Base-by-base conservation (phyloP, 352 stramenopile species). In the Pythium angustatum region DNA sequence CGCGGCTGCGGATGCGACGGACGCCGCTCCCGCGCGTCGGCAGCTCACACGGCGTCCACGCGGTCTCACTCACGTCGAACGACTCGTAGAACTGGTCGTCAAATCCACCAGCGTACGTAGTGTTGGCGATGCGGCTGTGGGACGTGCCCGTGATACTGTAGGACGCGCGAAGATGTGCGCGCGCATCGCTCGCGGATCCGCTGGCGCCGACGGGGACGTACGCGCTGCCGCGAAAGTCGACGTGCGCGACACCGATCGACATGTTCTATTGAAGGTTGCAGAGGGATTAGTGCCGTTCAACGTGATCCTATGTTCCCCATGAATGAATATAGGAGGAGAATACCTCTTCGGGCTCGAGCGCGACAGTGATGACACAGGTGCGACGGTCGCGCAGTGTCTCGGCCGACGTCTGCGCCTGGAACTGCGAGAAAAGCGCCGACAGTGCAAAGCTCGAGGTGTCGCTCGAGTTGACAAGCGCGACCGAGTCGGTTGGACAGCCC, bases 181-280 rank as follows among this genome's bases (percentile, higher is more conserved):
- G 14, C 15, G n/a, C 6, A 24, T 22, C 47, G 17, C 5, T 34
- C 43, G n/a, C 11, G 5, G 34, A 12, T 12, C 50, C 12, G 10
- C n/a, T 24, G 19, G 31, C 48, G 8, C n/a, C 31, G 3, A 43
- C 49, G 0, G 71, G 71, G 3, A 76, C 68, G 52, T 66, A 69
- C 19, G 68, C 68, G 45, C 53, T 65, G 45, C 72, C 68, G 5
- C 72, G 68, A 27, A 76, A 77, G 41, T 79, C 72, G 7, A 79
- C 70, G 61, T 73, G 66, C 22, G 58, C 45, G 34, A 79, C 65
- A 15, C 71, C 64, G 38, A 78, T 71, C 11, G 71, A 73, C 71
- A 78, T 78, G 56, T 62, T 62, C 71, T 78, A 26, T 5, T 26
- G 6, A n/a, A n/a, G n/a, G n/a, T n/a, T n/a, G n/a, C n/a, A n/a